Base-by-base conservation (phyloP, 177 flowering plant genomes). In the Vitis hybrid region DNA sequence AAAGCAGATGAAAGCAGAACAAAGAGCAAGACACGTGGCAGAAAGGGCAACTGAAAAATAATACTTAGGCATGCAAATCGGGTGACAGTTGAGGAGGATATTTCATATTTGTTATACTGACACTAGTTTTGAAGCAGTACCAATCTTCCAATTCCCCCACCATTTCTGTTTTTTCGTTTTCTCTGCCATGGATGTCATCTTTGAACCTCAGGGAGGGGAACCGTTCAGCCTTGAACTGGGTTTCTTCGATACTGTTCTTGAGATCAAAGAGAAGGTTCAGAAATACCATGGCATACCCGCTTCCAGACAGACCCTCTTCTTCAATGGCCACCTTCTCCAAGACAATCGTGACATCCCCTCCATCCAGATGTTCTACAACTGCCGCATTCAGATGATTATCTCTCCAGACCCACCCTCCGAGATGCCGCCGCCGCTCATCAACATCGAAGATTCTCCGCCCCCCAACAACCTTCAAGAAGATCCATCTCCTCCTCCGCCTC, bases 251-350 rank as follows among this genome's bases (percentile, higher is more conserved):
- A 83, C 89, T 0, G 86, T 90, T 1, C 58, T 79, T 0, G 97
- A 90, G 70, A 87, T 90, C 81, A 92, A 92, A 69, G 87, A 92
- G 49, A 90, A 85, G 74, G 73, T 90, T 10, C 76, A 89, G 9
- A 92, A 88, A 24, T 84, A 89, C 66, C 77, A 81, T 17, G 84
- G 81, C 10, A 74, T 89, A 11, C 93, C 95, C 27, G 53, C 85
- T 0, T 11, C 84, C 7, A 63, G 62, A 17, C 95, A 89, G 65
- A 90, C 91, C 75, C 81, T 92, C 12, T 57, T 86, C 58, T 88
- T 84, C 88, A 78, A 92, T n/a, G 82, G 83, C 54, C 77, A 81
- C 18, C 72, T 77, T 53, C 85, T 92, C 21, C 67, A 71, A 17
- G 94, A 92, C 68, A 79, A 84, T 0, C 80, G 64, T 5, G 82